phyloP scores from a whole-genome alignment of 2,329 filamentous ascomycete species.

The Aspergillus tanneri region DNA sequence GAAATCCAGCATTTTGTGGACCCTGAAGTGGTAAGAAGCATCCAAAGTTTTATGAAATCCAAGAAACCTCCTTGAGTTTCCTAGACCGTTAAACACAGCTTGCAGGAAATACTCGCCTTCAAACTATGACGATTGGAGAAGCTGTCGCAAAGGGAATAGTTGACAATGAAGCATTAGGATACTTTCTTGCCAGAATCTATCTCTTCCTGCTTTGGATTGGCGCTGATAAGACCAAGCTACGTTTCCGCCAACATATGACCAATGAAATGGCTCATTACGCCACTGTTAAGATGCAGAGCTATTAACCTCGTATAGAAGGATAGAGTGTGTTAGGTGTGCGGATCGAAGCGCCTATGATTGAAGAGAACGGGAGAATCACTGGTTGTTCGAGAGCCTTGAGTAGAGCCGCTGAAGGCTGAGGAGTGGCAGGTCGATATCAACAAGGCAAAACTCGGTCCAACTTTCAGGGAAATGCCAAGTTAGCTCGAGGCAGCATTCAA shows the following conservation, averaged over 20 bases:
- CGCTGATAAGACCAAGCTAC: conserved; percentile 80
- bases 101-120: conserved; percentile 74
- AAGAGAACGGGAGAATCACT: conserved; percentile 83
- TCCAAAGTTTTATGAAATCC: conserved; percentile 78
- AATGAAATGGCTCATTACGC: conserved; percentile 96
- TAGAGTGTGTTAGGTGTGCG: conserved; percentile 96
- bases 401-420: conserved; percentile 75
- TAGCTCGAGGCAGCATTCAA: conserved; percentile 72
- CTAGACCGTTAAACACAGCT: conserved; percentile 84
- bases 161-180: conserved; percentile 96
- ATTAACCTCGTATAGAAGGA: conserved; percentile 89
- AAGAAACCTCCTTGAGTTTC: conserved; percentile 77
- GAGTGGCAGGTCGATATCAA: conserved; percentile 86
- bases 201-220: conserved; percentile 87
- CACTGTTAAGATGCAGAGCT: conserved; percentile 99
- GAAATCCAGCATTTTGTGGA: conserved; percentile 99
- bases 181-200: conserved; percentile 92
- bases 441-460: conserved; percentile 93
- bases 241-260: conserved; percentile 96
- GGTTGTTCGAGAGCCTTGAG: conserved; percentile 76
- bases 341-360: conserved; percentile 94
- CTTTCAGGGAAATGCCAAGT: conserved; percentile 96
- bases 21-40: conserved; percentile 93
- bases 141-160: conserved; percentile 80
- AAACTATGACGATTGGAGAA: conserved; percentile 75